These are phyloP conservation scores for Ceratocystis smalleyi DNA, from an alignment of 2,329 filamentous ascomycete genomes.

Conservation along the genomic window DNA sequence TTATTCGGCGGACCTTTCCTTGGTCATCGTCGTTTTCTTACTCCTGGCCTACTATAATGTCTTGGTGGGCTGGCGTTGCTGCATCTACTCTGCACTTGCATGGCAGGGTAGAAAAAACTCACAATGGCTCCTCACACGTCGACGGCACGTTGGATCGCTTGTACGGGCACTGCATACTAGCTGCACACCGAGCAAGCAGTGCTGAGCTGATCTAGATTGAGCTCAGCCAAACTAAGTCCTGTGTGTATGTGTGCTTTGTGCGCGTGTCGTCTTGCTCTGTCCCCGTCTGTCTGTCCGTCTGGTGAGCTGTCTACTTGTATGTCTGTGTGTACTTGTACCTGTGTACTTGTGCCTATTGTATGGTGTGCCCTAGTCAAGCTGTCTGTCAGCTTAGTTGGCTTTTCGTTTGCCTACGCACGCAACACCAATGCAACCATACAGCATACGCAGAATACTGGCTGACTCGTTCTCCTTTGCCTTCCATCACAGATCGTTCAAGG, in stretches of 20 bases:
- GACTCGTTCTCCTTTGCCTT: slow-evolving; percentile 17
- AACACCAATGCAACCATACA: slow-evolving; percentile 12
- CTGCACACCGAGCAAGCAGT: not conserved
- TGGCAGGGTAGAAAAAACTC: not conserved
- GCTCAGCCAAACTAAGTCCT: not conserved
- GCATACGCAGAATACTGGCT: slow-evolving; percentile 6
- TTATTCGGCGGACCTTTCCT: not conserved
- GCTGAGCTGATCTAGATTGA: no score
- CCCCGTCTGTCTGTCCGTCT: not conserved
- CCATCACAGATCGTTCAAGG: slow-evolving; percentile 38
- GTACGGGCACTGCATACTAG: not conserved
- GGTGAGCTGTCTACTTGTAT: not conserved
- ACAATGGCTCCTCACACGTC: not conserved
- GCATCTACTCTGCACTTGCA: not conserved
- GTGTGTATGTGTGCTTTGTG: not conserved
- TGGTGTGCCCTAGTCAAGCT: no score
- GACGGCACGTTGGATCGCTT: not conserved
- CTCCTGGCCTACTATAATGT: not conserved
- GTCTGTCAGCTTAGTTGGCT: not conserved
- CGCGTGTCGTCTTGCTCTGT: not conserved
- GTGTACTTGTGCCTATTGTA: no score
- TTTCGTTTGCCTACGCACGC: not conserved
- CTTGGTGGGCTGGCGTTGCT: not conserved
- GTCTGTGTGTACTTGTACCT: not conserved
- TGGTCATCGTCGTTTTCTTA: not conserved